These are phyloP conservation scores for Fraxinus cuspidata DNA, from an alignment of 257 asterid species.

Conservation along the genomic window DNA sequence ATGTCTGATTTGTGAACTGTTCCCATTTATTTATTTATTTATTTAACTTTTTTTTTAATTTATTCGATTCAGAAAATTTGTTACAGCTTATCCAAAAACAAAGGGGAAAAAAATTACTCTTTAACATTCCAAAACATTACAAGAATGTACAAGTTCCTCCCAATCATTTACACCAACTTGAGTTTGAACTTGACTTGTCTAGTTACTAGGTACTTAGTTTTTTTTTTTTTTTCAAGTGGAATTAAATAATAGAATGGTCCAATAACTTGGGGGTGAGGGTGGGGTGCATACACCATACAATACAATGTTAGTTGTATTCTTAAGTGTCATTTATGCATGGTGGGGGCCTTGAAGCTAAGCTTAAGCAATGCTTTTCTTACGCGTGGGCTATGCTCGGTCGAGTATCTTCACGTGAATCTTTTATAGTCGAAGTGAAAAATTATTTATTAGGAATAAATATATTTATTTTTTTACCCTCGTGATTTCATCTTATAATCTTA, in stretches of 20 bases:
- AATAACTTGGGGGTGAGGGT: not conserved
- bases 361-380: not conserved
- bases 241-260: not conserved
- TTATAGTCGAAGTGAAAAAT: too few species aligned
- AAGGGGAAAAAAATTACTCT: too few species aligned
- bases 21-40: too few species aligned
- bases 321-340: conserved; percentile 1
- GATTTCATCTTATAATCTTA: too few species aligned
- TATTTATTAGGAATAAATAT: too few species aligned
- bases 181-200: not conserved
- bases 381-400: not conserved
- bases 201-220: not conserved
- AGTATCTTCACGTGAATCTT: not conserved
- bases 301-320: not conserved
- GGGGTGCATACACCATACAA: not conserved
- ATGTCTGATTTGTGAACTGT: too few species aligned
- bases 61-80: too few species aligned
- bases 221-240: too few species aligned
- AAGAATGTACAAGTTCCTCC: not conserved
- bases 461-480: too few species aligned
- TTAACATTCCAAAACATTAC: not conserved
- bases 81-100: too few species aligned
- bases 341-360: not conserved
- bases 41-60: too few species aligned
- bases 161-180: not conserved